Conservation (phyloP, 768 basidiomycete genomes). For the Ramaria sp. region DNA sequence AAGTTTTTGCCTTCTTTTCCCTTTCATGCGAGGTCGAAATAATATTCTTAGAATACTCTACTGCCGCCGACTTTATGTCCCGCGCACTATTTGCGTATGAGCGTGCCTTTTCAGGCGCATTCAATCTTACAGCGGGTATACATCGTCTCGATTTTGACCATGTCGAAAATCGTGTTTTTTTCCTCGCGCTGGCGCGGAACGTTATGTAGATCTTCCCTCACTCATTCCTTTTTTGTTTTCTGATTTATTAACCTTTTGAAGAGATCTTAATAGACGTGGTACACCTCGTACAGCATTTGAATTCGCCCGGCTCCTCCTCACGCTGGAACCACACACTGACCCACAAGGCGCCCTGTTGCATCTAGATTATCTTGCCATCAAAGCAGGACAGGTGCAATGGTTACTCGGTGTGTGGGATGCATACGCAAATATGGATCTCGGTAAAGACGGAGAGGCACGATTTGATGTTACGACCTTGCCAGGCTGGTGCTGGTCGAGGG, state of each 20-base stretch:
- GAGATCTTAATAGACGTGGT: conserved; percentile 81
- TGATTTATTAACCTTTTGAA: conserved; percentile 17
- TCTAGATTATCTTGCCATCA: conserved; percentile 78
- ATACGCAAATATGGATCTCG: conserved; percentile 23
- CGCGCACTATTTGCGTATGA: conserved; percentile 93
- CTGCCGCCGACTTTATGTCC: conserved; percentile 81
- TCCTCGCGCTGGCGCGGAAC: conserved; percentile 77
- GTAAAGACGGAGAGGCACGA: conserved; percentile 16
- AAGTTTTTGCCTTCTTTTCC: conserved; percentile 6
- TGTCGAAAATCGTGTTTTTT: conserved; percentile 90
- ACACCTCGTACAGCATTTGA: conserved; percentile 87
- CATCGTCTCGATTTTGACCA: conserved; percentile 83
- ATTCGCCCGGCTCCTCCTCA: conserved; percentile 76
- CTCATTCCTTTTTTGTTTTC: background rate
- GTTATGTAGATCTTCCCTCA: conserved; percentile 44
- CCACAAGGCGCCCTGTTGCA: conserved; percentile 80
- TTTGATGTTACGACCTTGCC: conserved; percentile 57
- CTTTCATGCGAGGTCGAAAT: background rate
- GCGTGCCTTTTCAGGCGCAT: conserved; percentile 76
- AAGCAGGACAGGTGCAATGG: conserved; percentile 74
- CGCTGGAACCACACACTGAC: conserved; percentile 78
- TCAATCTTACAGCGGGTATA: conserved; percentile 71
- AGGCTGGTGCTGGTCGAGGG: conserved; percentile 66
- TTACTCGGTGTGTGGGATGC: conserved; percentile 55
- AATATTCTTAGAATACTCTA: conserved; percentile 52